These are phyloP conservation scores for Phytophthora boehmeriae DNA, from an alignment of 352 stramenopile species.

Conservation along the genomic window DNA sequence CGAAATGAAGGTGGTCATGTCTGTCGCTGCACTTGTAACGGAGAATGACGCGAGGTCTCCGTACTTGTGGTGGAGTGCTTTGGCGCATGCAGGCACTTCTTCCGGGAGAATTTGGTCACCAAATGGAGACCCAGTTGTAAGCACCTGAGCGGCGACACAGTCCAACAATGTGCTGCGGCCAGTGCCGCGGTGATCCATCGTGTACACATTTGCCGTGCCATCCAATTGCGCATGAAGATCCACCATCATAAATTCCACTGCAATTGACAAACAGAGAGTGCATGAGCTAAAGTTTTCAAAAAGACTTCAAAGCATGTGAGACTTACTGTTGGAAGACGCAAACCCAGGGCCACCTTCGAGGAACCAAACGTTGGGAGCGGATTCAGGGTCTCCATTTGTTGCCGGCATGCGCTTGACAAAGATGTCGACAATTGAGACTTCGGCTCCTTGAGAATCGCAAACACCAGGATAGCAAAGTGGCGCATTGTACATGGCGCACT, in stretches of 20 bases:
- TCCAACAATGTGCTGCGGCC: constrained; percentile 35
- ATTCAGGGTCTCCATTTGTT: constrained; percentile 1
- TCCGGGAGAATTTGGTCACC: constrained; percentile 10
- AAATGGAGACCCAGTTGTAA: constrained; percentile 29
- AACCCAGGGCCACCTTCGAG: constrained; percentile 36
- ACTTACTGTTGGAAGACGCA: constrained; percentile 29
- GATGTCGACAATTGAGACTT: constrained; percentile 18
- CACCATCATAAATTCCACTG: constrained; percentile 39
- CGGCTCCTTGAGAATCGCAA: constrained; percentile 15
- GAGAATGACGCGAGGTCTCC: constrained; percentile 45
- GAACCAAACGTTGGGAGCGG: constrained; percentile 39
- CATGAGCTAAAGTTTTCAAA: background rate
- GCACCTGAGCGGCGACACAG: constrained; percentile 36
- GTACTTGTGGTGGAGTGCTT: constrained; percentile 37
- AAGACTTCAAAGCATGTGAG: background rate
- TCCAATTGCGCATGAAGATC: constrained; percentile 10
- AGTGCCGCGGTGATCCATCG: constrained; percentile 50
- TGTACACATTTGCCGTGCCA: constrained; percentile 42
- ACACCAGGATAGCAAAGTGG: constrained; percentile 35
- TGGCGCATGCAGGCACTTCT: constrained; percentile 31
- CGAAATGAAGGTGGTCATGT: constrained; percentile 32
- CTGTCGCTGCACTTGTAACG: constrained; percentile 36
- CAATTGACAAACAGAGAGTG: background rate
- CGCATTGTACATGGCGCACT: constrained; percentile 29
- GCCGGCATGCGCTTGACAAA: constrained; percentile 42